These are phyloP conservation scores for Hanseniaspora guilliermondii DNA, from an alignment of 805 yeast species.

Conservation along the genomic window DNA sequence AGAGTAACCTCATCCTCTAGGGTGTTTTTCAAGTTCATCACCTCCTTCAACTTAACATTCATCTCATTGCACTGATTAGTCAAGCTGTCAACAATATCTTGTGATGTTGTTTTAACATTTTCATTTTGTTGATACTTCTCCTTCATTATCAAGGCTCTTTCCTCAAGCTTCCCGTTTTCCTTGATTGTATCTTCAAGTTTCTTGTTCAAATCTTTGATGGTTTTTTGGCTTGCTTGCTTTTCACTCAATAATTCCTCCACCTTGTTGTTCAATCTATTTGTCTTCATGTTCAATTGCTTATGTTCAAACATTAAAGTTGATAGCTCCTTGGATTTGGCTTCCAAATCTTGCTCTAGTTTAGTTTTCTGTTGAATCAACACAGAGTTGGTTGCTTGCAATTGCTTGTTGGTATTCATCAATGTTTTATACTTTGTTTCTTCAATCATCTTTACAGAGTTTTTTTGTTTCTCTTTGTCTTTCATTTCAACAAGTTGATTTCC, in stretches of 20 bases:
- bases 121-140: slow-evolving; percentile 31
- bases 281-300: slow-evolving; percentile 24
- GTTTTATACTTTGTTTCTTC: slow-evolving; percentile 15
- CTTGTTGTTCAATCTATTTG: slow-evolving; percentile 21
- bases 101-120: slow-evolving; percentile 29
- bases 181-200: slow-evolving; percentile 28
- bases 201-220: slow-evolving; percentile 31
- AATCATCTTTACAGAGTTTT: slow-evolving; percentile 18
- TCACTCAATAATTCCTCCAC: slow-evolving; percentile 24
- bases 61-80: slow-evolving; percentile 66
- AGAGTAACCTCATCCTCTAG: slow-evolving; percentile 78
- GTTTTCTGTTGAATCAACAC: slow-evolving; percentile 15
- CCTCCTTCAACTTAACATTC: slow-evolving; percentile 53
- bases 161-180: slow-evolving; percentile 33
- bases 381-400: slow-evolving; percentile 11
- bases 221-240: slow-evolving; percentile 27
- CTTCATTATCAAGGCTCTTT: slow-evolving; percentile 30
- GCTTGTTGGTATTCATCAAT: slow-evolving; percentile 13
- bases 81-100: slow-evolving; percentile 36
- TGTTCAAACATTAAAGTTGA: slow-evolving; percentile 25
- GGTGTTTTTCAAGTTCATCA: slow-evolving; percentile 45
- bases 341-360: slow-evolving; percentile 21
- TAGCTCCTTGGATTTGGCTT: slow-evolving; percentile 31
- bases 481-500: slow-evolving; percentile 72
- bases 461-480: slow-evolving; percentile 42